Percentiles rank a stretch among this genome's conserved stretches.
These are phyloP conservation scores for Chaetomium globosum DNA, from an alignment of 2,329 filamentous ascomycete species.

Conservation along the genomic window DNA sequence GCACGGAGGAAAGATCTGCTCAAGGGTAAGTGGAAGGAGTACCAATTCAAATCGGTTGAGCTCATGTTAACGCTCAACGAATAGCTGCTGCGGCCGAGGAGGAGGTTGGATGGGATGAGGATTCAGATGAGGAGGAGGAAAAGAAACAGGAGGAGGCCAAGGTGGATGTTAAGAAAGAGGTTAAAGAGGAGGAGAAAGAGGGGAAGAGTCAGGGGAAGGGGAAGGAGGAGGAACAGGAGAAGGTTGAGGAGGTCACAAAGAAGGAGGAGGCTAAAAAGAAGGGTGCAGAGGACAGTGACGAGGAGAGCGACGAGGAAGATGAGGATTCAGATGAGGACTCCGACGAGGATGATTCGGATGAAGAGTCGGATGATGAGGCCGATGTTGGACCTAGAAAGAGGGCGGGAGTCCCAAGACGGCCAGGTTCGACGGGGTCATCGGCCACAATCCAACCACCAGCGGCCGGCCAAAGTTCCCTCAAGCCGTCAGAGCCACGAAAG, in stretches of 20 bases:
- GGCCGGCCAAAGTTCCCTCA: slow-evolving; percentile 50
- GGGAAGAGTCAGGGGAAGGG: neutral
- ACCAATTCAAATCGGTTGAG: slow-evolving; percentile 16
- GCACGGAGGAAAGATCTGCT: slow-evolving; percentile 83
- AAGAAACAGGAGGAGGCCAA: neutral
- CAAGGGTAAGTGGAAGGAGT: slow-evolving; percentile 65
- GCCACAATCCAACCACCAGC: slow-evolving; percentile 59
- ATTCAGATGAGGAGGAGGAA: slow-evolving; percentile 39
- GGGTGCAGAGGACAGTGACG: neutral
- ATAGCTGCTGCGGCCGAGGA: slow-evolving; percentile 70
- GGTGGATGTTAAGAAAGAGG: neutral
- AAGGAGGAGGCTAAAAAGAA: neutral
- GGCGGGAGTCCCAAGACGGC: slow-evolving; percentile 42
- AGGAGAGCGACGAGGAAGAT: neutral
- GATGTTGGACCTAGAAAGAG: slow-evolving; percentile 40
- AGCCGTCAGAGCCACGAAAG: slow-evolving; percentile 66
- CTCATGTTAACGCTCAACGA: slow-evolving; percentile 42
- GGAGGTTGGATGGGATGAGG: slow-evolving; percentile 70
- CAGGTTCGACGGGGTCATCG: slow-evolving; percentile 59
- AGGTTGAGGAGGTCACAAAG: neutral
- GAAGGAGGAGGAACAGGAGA: neutral
- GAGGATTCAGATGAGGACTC: neutral
- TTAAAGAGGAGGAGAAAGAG: neutral
- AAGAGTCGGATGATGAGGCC: slow-evolving; percentile 35
- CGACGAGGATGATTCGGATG: slow-evolving; percentile 25